Evolutionary conservation across 2,329 filamentous ascomycete species (phyloP).

Genomic region (Alternaria rosae): DNA sequence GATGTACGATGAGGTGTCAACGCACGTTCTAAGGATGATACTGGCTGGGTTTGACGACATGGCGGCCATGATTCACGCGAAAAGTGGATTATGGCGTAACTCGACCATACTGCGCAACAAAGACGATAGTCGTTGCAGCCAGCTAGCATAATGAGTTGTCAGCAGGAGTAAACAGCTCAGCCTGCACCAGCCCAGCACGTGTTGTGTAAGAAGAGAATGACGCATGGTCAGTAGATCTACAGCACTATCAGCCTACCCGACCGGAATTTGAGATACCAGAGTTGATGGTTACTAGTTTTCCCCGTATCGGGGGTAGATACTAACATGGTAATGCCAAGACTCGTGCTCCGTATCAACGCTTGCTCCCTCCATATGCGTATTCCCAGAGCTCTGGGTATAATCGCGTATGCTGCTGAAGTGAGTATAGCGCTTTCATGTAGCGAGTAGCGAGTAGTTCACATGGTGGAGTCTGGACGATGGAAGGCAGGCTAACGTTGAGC

Average conservation of each 20-base stretch:
- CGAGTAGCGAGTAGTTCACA: not conserved
- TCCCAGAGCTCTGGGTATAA: not conserved
- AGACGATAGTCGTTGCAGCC: not conserved
- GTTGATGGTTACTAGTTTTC: not conserved
- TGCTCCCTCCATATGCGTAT: not conserved
- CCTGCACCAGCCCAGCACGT: not conserved
- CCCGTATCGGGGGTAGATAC: not conserved
- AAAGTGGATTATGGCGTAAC: not conserved
- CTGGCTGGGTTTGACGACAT: not conserved
- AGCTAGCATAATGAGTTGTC: not conserved
- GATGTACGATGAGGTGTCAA: not conserved
- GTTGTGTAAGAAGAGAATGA: not conserved
- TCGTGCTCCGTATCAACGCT: not conserved
- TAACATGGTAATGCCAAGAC: not conserved
- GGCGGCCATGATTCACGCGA: not conserved
- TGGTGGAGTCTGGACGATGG: not conserved
- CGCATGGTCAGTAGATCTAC: not conserved
- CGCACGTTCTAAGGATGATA: not conserved
- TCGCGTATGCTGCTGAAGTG: not conserved
- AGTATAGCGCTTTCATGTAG: not conserved
- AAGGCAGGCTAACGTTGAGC: not conserved
- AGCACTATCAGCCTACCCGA: not conserved
- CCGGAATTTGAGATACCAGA: not conserved
- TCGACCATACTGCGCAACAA: not conserved
- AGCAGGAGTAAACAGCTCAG: not conserved